Base-by-base conservation (phyloP, 2,329 filamentous ascomycete species). In the Clarireedia sp. region DNA sequence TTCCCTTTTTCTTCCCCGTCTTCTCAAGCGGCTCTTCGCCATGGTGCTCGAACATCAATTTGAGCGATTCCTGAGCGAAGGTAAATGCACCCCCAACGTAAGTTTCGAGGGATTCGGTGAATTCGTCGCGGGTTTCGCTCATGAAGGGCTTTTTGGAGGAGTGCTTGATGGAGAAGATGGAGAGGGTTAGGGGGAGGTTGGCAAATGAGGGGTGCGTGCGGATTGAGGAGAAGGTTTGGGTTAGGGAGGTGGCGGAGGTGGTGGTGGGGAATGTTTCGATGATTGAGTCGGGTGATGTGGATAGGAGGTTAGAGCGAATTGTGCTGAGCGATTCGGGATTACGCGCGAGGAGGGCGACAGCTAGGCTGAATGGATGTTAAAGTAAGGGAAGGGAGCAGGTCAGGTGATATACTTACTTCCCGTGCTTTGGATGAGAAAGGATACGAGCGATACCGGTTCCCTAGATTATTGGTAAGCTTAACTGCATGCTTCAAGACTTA, bases 131-230 rank as follows among this genome's bases (percentile, higher is more conserved):
- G 0, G 77, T 80, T 62, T 80, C 78, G 43, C 77, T 70, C 47
- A 81, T 68, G 65, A 81, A 82, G 0, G 79, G 76, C 59, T 78
- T 80, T 66, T 76, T 79, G 60, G 71, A 72, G 0, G 71, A 71
- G 59, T 80, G 75, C 64, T 81, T 83, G 63, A 83, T 73, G 59
- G 76, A 79, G 66, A 77, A 82, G 24, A 83, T 71, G 1, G 78
- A 75, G 10, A 80, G 62, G 48, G 73, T 70, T 3, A 82, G 70
- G 56, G 80, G 80, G 21, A 82, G 67, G 8, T 69, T 69, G 21
- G 68, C 62, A 66, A 81, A 78, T 24, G 74, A 75, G 6, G 67
- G 45, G 60, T 80, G 75, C 0, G 60, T 60, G n/a, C 72, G 69
- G 59, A 83, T 80, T 16, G 73, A 72, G 8, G 67, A 63, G 61